These are phyloP conservation scores for Cryphonectria japonica DNA, from an alignment of 2,329 filamentous ascomycete species.

Conservation along the genomic window DNA sequence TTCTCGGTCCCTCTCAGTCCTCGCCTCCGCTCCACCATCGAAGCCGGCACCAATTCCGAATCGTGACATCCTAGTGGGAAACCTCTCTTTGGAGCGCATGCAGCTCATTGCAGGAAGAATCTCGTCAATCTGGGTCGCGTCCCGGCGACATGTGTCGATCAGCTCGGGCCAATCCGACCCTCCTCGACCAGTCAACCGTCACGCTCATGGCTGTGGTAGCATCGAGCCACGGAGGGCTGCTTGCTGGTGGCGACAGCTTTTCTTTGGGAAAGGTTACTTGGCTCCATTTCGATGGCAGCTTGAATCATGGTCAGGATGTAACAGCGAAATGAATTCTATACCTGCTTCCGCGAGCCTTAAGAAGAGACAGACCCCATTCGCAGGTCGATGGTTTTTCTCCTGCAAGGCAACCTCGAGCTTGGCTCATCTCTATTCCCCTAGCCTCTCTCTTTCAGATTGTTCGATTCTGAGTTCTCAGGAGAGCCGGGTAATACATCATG, in stretches of 20 bases:
- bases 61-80: not conserved
- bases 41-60: not conserved
- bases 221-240: not conserved
- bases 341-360: not conserved
- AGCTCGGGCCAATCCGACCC: conserved; percentile 1
- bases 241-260: not conserved
- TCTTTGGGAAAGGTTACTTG: not conserved
- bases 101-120: conserved; percentile 23
- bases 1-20: not conserved
- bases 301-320: not conserved
- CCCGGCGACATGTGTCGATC: conserved; percentile 8
- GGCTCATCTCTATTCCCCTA: not conserved
- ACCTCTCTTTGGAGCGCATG: not conserved
- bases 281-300: not conserved
- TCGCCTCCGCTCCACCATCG: not conserved
- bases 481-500: conserved; percentile 5
- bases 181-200: not conserved
- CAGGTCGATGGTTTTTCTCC: not conserved
- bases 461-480: not conserved
- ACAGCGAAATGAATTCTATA: not conserved
- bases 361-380: not conserved
- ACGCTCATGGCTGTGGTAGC: not conserved
- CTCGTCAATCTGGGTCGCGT: not conserved
- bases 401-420: not conserved
- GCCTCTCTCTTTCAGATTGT: not conserved